Conservation (phyloP, 2,329 filamentous ascomycete species). For the Fusarium sp. region DNA sequence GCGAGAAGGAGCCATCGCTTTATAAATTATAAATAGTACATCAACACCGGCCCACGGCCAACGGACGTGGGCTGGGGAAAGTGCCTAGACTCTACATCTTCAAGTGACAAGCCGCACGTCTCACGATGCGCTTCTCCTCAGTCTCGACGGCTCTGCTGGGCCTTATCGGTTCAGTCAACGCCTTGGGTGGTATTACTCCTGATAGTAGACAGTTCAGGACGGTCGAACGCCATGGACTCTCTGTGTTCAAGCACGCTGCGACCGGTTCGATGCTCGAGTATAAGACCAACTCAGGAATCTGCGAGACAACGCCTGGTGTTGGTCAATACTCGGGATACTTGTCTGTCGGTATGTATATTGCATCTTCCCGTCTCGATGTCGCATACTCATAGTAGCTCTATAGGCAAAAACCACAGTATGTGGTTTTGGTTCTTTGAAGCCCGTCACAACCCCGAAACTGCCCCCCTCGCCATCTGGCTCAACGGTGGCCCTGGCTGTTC, state of each 20-base stretch:
- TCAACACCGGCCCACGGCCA: not conserved
- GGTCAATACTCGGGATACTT: conserved; percentile 78
- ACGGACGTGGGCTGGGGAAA: not conserved
- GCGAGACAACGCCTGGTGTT: conserved; percentile 70
- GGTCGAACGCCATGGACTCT: conserved; percentile 25
- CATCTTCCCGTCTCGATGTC: not conserved
- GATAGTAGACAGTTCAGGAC: conserved; percentile 41
- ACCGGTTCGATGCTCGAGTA: conserved; percentile 46
- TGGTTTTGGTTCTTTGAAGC: conserved; percentile 67
- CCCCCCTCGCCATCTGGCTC: conserved; percentile 71
- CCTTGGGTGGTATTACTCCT: conserved; percentile 37
- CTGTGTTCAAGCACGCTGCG: conserved; percentile 39
- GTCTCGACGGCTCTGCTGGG: conserved; percentile 38
- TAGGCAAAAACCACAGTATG: conserved; percentile 50
- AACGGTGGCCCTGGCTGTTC: conserved; percentile 56
- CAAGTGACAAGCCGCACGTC: not conserved
- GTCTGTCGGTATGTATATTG: conserved; percentile 62
- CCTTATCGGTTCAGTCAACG: conserved; percentile 32
- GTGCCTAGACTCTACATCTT: conserved; percentile 3
- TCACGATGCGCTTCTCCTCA: conserved; percentile 41
- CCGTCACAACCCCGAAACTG: conserved; percentile 57
- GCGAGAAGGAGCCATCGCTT: not conserved
- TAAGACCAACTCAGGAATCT: conserved; percentile 61
- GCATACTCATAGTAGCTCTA: conserved; percentile 43
- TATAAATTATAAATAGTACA: conserved; percentile 34